A percentile compares a stretch with the other conserved stretches of the same genome.
Conservation (phyloP, 176 grass and related monocot genomes). For the sorghum (Sorghum bicolor) region DNA sequence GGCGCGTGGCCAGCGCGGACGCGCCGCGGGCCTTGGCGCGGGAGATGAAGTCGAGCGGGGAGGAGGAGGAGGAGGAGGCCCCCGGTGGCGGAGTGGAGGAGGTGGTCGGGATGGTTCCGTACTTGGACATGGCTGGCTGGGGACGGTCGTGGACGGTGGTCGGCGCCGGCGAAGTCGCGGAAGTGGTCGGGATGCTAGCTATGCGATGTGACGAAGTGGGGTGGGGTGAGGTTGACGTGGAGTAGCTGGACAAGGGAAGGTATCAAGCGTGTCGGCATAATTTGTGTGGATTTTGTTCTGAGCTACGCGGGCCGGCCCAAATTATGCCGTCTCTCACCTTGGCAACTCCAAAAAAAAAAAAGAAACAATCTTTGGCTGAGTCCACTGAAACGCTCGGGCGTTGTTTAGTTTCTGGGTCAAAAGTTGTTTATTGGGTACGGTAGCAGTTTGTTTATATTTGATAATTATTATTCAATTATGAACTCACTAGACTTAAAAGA, state of each 20-base stretch:
- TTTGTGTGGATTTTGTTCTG: background rate
- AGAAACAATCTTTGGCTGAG: no score
- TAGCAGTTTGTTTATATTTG: no score
- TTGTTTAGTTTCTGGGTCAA: no score
- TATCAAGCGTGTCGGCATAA: background rate
- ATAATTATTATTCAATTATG: no score
- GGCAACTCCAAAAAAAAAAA: no score
- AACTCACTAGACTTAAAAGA: no score
- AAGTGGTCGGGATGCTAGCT: background rate
- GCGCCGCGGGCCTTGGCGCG: conserved; percentile 79
- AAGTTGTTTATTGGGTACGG: no score
- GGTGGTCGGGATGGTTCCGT: conserved; percentile 79
- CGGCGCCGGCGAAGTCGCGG: conserved; percentile 13
- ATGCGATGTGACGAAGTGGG: background rate
- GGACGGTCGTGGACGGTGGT: background rate
- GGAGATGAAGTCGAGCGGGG: conserved; percentile 84
- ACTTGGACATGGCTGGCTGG: conserved; percentile 60
- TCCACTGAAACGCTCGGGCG: no score
- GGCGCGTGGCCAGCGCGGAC: conserved; percentile 49
- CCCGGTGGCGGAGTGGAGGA: conserved; percentile 1
- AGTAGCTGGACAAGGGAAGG: background rate
- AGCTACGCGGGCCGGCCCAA: background rate
- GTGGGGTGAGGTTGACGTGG: background rate
- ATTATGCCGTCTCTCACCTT: background rate
- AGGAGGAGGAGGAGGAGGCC: conserved; percentile 20